Evolutionary conservation across 2,329 filamentous ascomycete genomes (phyloP), one percentile per base, ranked within the genome.

Genomic region (Stylonectria norvegica): DNA sequence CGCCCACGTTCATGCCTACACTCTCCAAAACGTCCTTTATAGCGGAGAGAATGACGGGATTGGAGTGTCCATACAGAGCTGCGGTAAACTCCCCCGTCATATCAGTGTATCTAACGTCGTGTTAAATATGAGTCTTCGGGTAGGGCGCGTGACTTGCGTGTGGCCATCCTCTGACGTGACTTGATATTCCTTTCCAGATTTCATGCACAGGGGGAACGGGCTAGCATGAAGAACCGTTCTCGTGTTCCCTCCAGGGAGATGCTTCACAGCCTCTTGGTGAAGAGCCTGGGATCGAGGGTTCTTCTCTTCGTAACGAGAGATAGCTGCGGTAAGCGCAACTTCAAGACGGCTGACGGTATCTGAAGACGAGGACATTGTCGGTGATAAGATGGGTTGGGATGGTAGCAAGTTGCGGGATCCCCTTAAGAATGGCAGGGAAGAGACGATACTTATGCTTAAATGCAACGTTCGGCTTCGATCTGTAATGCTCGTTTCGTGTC

Each of bases 51-150:
- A 86, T 76, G 2, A 65, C 50, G 0, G 75, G 72, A 38, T 84
- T 69, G 1, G 76, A 81, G 61, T 86, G 82, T 0, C 83, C 83
- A 53, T 78, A 85, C 10, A 86, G 67, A 2, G 77, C 80, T 2
- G 83, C 83, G 0, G 78, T 79, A 52, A 78, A 78, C 58, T 86
- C 82, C 22, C 75, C 74, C 1, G 81, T 65, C 6, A 86, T 67
- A 51, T 86, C 81, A 11, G 72, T 64, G 55, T 83, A 83, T 30
- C 65, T 70, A 20, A 2, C 5, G 8, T 5, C 7, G 5, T 30
- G 12, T 49, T 14, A 47, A 38, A 9, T 6, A 5, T 10, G 11
- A 1, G 8, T 18, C 4, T 16, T 15, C 15, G 16, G n/a, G 5
- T 20, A 3, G 5, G 19, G 4, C 1, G 12, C 5, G 4, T 5